Conservation (phyloP, 1,139 yeast genomes). For the Geotrichum fermentans region DNA sequence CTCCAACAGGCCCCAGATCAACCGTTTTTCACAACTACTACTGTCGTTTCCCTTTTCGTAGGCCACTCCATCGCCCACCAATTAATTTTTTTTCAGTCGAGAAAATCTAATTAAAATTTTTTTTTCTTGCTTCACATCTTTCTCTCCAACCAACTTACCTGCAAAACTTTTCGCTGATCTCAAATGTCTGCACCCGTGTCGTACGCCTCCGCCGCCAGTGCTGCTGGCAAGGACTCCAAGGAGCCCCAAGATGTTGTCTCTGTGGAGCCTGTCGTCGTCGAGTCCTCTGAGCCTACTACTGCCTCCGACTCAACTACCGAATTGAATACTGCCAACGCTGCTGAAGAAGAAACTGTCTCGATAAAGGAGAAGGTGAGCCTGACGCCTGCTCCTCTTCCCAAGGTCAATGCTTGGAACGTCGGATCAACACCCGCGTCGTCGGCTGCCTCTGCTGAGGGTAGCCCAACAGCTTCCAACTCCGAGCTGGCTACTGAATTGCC, state of each 20-base stretch:
- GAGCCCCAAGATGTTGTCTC: conserved; percentile 20
- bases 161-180: neutral
- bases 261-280: neutral
- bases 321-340: conserved; percentile 28
- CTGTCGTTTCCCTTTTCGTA: too few relatives aligned
- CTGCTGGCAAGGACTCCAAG: conserved; percentile 20
- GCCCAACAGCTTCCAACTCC: conserved; percentile 21
- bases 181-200: conserved; percentile 32
- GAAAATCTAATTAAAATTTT: conserved; percentile 5
- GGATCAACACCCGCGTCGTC: conserved; percentile 16
- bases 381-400: conserved; percentile 44
- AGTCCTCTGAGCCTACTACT: neutral
- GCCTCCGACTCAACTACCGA: neutral
- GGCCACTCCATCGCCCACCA: neutral
- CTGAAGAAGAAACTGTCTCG: conserved; percentile 24
- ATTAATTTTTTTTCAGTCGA: neutral
- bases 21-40: too few relatives aligned
- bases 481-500: conserved; percentile 10
- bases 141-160: neutral
- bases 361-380: conserved; percentile 28
- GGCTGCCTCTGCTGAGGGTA: conserved; percentile 22
- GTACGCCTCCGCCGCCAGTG: conserved; percentile 32
- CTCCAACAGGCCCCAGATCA: too few relatives aligned
- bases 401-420: conserved; percentile 41
- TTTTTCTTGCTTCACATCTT: neutral